Evolutionary conservation across 768 basidiomycete species (phyloP).

Genomic region (Leccinum boreale): DNA sequence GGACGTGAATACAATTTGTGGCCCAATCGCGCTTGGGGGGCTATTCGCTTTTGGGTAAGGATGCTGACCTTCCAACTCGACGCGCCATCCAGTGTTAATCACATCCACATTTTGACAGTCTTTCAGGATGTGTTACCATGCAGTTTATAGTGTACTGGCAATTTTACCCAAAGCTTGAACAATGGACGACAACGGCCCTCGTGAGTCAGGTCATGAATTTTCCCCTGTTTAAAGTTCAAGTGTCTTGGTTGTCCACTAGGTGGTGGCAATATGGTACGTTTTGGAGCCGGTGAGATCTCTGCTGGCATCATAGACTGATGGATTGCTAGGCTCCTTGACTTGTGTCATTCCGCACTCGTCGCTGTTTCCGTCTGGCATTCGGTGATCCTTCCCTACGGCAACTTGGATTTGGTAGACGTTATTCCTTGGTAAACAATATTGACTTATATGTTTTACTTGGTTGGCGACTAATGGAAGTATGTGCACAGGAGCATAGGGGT

Average conservation of each 20-base stretch:
- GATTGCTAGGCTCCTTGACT: constrained; percentile 18
- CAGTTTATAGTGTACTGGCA: constrained; percentile 27
- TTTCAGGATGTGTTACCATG: constrained; percentile 26
- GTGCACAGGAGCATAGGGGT: constrained; percentile 25
- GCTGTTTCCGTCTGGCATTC: constrained; percentile 23
- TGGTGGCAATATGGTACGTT: constrained; percentile 19
- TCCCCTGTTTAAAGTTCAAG: neutral
- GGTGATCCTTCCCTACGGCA: constrained; percentile 20
- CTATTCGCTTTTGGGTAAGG: constrained; percentile 21
- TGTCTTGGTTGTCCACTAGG: constrained; percentile 7
- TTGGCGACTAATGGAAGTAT: neutral
- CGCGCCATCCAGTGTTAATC: neutral
- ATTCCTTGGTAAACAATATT: constrained; percentile 23
- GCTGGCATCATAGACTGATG: neutral
- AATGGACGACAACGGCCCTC: constrained; percentile 15
- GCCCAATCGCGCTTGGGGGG: constrained; percentile 23
- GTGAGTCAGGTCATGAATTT: constrained; percentile 7
- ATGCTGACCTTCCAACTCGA: neutral
- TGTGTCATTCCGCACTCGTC: constrained; percentile 24
- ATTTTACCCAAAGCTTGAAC: constrained; percentile 9
- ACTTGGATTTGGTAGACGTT: constrained; percentile 2
- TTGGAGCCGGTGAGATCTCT: neutral
- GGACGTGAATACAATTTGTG: constrained; percentile 10
- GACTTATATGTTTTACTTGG: neutral
- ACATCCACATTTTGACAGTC: constrained; percentile 7